Conservation (phyloP, 2,329 filamentous ascomycete species). For the Cadophora sp. region DNA sequence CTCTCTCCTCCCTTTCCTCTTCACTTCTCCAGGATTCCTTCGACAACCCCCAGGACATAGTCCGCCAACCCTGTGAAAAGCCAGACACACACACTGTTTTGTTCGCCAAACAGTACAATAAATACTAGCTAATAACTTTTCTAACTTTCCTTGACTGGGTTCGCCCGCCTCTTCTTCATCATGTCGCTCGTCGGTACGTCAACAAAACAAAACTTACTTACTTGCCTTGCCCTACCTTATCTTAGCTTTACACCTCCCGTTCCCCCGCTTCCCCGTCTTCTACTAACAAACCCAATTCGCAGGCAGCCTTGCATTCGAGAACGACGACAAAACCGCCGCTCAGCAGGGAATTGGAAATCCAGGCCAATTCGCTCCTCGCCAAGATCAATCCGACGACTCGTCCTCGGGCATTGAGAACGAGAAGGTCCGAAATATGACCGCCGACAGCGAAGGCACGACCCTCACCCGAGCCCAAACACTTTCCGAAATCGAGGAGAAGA, state of each 20-base stretch:
- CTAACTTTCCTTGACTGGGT: background rate
- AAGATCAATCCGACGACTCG: conserved; percentile 7
- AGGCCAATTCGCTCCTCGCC: background rate
- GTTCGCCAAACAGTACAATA: no score
- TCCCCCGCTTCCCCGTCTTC: background rate
- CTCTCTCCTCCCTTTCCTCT: background rate
- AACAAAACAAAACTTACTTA: background rate
- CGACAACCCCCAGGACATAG: background rate
- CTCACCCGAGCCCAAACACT: conserved; percentile 3
- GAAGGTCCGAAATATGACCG: background rate
- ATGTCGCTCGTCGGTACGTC: conserved; percentile 20
- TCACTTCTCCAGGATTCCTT: background rate
- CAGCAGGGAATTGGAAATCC: conserved; percentile 5
- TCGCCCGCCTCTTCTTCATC: background rate
- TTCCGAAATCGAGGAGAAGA: conserved; percentile 24
- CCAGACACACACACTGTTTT: no score
- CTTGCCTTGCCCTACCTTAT: no score
- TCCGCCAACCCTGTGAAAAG: background rate
- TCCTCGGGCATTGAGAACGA: conserved; percentile 4
- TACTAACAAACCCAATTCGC: background rate
- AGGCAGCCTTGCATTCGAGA: conserved; percentile 20
- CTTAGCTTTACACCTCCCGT: background rate
- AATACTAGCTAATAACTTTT: no score
- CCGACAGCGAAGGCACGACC: conserved; percentile 18
- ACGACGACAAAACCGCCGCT: conserved; percentile 17